Evolutionary conservation across 192 early-diverging fungal genomes (phyloP).

Genomic region (Umbelopsis sp.): DNA sequence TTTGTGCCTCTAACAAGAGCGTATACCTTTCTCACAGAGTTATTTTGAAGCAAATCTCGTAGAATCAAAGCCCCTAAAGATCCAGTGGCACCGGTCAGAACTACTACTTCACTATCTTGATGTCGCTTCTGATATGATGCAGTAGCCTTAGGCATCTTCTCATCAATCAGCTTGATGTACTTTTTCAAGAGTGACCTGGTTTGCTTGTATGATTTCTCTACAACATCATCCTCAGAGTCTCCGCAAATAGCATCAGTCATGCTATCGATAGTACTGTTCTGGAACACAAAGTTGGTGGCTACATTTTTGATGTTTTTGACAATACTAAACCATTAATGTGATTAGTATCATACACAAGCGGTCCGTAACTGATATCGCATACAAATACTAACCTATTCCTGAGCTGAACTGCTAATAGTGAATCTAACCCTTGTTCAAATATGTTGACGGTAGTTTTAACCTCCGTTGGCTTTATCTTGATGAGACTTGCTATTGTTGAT

Average conservation of each 20-base stretch:
- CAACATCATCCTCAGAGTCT: not conserved
- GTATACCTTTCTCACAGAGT: conserved; percentile 32
- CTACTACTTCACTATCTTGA: conserved; percentile 15
- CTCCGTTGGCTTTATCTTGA: not conserved
- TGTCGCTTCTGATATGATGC: not conserved
- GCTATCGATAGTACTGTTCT: conserved; percentile 20
- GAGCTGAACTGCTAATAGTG: conserved; percentile 26
- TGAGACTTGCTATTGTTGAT: conserved; percentile 8
- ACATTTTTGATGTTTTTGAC: conserved; percentile 4
- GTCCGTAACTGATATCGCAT: too few relatives aligned
- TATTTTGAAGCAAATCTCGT: conserved; percentile 21
- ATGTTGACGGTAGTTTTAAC: conserved; percentile 8
- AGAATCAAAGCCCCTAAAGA: conserved; percentile 37
- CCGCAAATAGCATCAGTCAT: conserved; percentile 13
- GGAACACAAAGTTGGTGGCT: conserved; percentile 32
- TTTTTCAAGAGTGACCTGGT: conserved; percentile 14
- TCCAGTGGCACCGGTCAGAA: conserved; percentile 41
- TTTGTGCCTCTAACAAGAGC: conserved; percentile 29
- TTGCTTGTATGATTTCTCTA: not conserved
- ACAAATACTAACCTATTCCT: conserved; percentile 20
- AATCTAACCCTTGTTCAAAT: conserved; percentile 35
- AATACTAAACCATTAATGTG: not conserved
- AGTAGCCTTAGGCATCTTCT: not conserved
- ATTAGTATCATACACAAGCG: too few relatives aligned
- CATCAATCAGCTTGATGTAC: conserved; percentile 20